These are phyloP conservation scores for Dactylonectria estremocensis DNA, from an alignment of 2,329 filamentous ascomycete genomes.

Conservation along the genomic window DNA sequence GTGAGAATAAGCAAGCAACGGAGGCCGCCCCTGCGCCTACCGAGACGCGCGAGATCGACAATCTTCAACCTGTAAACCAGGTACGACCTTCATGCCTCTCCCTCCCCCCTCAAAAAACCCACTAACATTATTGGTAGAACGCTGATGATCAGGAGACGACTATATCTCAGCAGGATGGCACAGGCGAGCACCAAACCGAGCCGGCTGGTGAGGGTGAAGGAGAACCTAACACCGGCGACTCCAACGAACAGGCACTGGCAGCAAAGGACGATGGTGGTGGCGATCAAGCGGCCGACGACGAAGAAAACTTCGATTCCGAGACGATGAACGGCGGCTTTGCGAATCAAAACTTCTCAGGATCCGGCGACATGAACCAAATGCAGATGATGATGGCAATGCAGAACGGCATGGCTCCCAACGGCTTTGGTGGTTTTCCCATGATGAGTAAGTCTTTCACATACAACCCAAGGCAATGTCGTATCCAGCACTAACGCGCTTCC, in stretches of 20 bases:
- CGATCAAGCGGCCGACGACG: conserved; percentile 50
- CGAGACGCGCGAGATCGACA: conserved; percentile 23
- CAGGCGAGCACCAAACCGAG: conserved; percentile 33
- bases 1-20: conserved; percentile 21
- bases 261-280: conserved; percentile 45
- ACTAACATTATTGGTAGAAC: conserved; percentile 24
- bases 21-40: conserved; percentile 24
- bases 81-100: conserved; percentile 25
- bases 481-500: conserved; percentile 47
- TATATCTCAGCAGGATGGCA: conserved; percentile 28
- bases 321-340: conserved; percentile 65
- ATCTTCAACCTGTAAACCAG: conserved; percentile 34
- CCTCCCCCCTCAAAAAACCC: not conserved
- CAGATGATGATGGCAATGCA: conserved; percentile 86
- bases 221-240: conserved; percentile 36
- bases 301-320: conserved; percentile 55
- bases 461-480: conserved; percentile 5
- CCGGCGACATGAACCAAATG: conserved; percentile 82
- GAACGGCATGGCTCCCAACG: conserved; percentile 72
- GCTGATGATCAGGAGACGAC: conserved; percentile 24
- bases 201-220: conserved; percentile 34
- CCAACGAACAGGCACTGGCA: conserved; percentile 38
- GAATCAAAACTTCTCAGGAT: conserved; percentile 73
- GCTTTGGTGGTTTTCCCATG: conserved; percentile 77
- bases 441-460: conserved; percentile 82